Evolutionary conservation across 2,329 filamentous ascomycete genomes (phyloP).

Genomic region (Lecanosticta acicola): DNA sequence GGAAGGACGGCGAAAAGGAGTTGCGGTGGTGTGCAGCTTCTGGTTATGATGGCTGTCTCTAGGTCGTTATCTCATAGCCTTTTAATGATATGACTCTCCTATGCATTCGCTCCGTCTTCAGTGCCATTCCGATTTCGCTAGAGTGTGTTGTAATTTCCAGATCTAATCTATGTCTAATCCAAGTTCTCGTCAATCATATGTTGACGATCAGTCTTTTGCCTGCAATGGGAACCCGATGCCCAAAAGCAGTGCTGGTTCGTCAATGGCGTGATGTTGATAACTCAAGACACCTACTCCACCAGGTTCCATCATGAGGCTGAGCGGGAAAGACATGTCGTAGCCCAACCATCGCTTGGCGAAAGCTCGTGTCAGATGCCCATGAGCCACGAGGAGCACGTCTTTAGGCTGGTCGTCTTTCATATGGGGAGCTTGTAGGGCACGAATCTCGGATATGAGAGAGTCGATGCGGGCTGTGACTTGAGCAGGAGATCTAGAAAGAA

Average conservation of each 20-base stretch:
- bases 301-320: constrained; percentile 70
- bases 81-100: not conserved
- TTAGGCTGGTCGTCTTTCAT: constrained; percentile 43
- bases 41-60: not conserved
- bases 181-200: not conserved
- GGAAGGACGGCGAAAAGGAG: not conserved
- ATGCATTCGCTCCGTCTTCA: not conserved
- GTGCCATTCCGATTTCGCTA: too few relatives aligned
- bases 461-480: constrained; percentile 69
- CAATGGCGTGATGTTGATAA: constrained; percentile 72
- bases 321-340: constrained; percentile 60
- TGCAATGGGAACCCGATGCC: constrained; percentile 59
- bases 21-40: not conserved
- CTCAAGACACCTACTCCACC: constrained; percentile 78
- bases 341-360: constrained; percentile 80
- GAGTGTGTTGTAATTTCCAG: too few relatives aligned
- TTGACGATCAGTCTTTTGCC: constrained; percentile 9
- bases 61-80: not conserved
- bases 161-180: not conserved
- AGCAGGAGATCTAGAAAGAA: constrained; percentile 51
- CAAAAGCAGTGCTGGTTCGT: constrained; percentile 74
- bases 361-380: constrained; percentile 77
- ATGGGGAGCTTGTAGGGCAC: constrained; percentile 51
- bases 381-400: constrained; percentile 73
- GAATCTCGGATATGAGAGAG: constrained; percentile 65